Evolutionary conservation across 2,329 filamentous ascomycete species (phyloP).

Genomic region (Talaromyces sp.): DNA sequence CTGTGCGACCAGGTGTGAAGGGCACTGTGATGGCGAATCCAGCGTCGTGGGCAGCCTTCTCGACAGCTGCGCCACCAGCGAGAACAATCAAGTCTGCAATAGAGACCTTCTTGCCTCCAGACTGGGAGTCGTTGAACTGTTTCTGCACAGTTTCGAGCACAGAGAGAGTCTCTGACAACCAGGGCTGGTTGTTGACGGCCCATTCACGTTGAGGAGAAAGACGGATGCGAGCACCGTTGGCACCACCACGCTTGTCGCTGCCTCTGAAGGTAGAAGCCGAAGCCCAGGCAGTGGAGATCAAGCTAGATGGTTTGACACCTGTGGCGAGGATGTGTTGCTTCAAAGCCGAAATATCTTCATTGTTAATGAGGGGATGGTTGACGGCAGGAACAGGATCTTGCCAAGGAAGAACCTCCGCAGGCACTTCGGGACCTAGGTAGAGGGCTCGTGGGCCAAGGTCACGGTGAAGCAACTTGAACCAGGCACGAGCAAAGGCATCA

Average conservation of each 20-base stretch:
- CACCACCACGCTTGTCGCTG: constrained; percentile 77
- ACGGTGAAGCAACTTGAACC: constrained; percentile 82
- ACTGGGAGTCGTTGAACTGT: constrained; percentile 58
- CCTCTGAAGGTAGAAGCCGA: constrained; percentile 71
- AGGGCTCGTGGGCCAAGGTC: constrained; percentile 70
- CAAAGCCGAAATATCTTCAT: constrained; percentile 61
- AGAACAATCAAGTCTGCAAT: constrained; percentile 78
- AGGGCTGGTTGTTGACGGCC: constrained; percentile 70
- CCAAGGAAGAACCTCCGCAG: constrained; percentile 68
- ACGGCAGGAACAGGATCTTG: constrained; percentile 68
- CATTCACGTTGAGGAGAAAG: constrained; percentile 70
- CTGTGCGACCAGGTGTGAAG: constrained; percentile 70
- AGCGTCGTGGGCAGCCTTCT: constrained; percentile 58
- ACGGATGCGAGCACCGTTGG: constrained; percentile 75
- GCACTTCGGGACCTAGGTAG: constrained; percentile 73
- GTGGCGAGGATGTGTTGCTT: constrained; percentile 67
- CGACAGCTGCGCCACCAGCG: constrained; percentile 67
- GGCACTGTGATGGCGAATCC: constrained; percentile 59
- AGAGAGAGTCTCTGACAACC: constrained; percentile 61
- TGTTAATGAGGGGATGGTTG: constrained; percentile 59
- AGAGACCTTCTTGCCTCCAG: constrained; percentile 67
- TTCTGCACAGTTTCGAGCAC: constrained; percentile 65
- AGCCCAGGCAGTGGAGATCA: constrained; percentile 67
- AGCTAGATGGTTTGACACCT: constrained; percentile 60
- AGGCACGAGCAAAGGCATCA: constrained; percentile 69